A percentile compares a stretch with the other conserved stretches of the same genome.
Evolutionary conservation across 31 red algal species (phyloP).

Genomic region (Asparagopsis taxiformis): DNA sequence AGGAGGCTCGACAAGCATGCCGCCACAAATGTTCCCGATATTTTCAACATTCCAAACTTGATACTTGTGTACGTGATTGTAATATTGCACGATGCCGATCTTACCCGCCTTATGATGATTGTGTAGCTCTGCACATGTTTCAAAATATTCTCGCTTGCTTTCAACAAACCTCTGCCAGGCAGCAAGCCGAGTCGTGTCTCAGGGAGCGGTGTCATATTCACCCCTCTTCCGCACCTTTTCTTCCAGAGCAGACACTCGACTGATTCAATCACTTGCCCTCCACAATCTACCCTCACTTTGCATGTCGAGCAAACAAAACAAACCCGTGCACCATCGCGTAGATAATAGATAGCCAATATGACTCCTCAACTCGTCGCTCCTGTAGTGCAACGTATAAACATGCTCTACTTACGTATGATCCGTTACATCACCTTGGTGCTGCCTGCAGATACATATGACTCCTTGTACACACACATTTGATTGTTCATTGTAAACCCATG

Average conservation of each 20-base stretch:
- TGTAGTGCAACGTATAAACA: too few relatives aligned
- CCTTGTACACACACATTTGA: too few relatives aligned
- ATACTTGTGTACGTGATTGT: conserved; percentile 14
- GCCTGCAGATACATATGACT: too few relatives aligned
- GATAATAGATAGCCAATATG: too few relatives aligned
- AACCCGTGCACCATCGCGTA: too few relatives aligned
- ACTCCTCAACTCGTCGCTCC: too few relatives aligned
- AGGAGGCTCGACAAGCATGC: conserved; percentile 3
- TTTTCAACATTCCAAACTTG: conserved; percentile 2
- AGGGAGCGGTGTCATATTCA: conserved; percentile 9
- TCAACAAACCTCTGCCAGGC: not conserved
- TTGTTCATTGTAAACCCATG: too few relatives aligned
- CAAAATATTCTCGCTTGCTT: conserved; percentile 4
- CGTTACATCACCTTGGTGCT: too few relatives aligned
- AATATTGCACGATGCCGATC: conserved; percentile 19
- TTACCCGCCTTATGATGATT: conserved; percentile 23
- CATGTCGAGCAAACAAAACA: too few relatives aligned
- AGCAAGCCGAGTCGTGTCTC: conserved; percentile 9
- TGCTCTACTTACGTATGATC: too few relatives aligned
- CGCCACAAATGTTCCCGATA: conserved; percentile 15
- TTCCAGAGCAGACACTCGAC: not conserved
- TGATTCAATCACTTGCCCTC: not conserved
- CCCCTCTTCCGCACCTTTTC: not conserved
- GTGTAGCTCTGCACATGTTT: conserved; percentile 11
- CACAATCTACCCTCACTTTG: not conserved